Evolutionary conservation across 345 rosid species (phyloP), one percentile per base, ranked within the genome.

Genomic region (Heritiera littoralis): DNA sequence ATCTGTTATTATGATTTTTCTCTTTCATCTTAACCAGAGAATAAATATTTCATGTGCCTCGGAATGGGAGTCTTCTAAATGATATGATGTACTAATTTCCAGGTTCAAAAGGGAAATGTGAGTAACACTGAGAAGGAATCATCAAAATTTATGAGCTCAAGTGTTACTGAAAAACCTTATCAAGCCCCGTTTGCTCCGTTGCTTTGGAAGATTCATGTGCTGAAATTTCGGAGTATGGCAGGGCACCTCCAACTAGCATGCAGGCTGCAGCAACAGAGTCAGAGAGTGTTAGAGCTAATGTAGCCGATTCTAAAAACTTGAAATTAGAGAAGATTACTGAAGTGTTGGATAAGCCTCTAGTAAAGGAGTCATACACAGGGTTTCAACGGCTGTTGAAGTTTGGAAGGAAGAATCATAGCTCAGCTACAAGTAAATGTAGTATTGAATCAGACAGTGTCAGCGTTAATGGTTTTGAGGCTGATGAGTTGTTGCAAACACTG

Each of bases 171-270:
- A 78, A 92, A 86, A 83, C 86, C 91, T 76, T 88, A 89, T 86
- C 86, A 83, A 79, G 89, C 97, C 66, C 94, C 98, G 14, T 84
- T 82, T 86, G 98, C 95, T 80, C 89, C 80, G 92, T 97, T 83
- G 94, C 95, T 78, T 66, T 92, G 70, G 95, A 94, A 86, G 87
- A 91, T 81, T 89, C 94, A 66, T 80, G 87, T 72, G 89, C 90
- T 58, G 75, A 68, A 74, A 85, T 88, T 74, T 84, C 88, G 1
- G 92, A 88, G 64, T 85, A 81, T 80, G 89, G 90, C 58, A 87
- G 84, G 89, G 93, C 88, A 66, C 87, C 91, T 56, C 80, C 90
- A 55, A 46, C 82, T 49, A 86, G 81, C 87, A 30, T 79, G 68
- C 86, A 80, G 67, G 79, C 78, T 67, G 81, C 75, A 68, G 83